These are phyloP conservation scores for Heliamphora pulchella DNA, from an alignment of 179 eudicot species.

Conservation along the genomic window DNA sequence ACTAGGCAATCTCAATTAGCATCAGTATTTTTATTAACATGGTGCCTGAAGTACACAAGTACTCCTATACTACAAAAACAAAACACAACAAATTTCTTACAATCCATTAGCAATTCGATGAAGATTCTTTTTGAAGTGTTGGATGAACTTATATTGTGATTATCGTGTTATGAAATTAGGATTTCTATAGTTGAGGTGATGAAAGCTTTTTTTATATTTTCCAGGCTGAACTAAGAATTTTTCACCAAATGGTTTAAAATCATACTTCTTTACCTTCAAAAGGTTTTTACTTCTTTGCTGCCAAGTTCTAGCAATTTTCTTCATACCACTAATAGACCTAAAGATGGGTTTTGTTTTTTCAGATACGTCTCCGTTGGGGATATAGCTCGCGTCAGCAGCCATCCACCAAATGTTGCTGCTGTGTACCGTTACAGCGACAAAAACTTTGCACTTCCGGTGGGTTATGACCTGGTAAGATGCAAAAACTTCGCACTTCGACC, in stretches of 20 bases:
- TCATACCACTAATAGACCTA: background rate
- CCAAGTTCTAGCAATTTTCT: background rate
- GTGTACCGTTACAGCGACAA: slow-evolving; percentile 51
- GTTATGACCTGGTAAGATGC: slow-evolving; percentile 77
- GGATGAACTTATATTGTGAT: background rate
- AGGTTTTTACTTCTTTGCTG: background rate
- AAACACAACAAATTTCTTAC: background rate
- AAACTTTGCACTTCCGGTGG: slow-evolving; percentile 61
- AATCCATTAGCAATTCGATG: background rate
- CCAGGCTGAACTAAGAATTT: background rate
- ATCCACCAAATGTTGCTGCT: slow-evolving; percentile 90
- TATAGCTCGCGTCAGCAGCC: slow-evolving; percentile 69
- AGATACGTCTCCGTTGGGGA: slow-evolving; percentile 91
- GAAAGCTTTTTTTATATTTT: slow-evolving; percentile 9
- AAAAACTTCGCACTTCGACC: background rate
- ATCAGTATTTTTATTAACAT: too few relatives aligned
- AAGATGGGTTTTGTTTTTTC: slow-evolving; percentile 16
- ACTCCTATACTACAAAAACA: too few relatives aligned
- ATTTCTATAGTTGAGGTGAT: background rate
- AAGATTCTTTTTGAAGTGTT: background rate
- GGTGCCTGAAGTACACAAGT: too few relatives aligned
- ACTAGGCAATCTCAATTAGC: too few relatives aligned
- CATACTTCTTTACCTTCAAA: background rate
- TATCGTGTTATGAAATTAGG: background rate
- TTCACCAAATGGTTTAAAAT: background rate